Conservation (phyloP, 2,329 filamentous ascomycete genomes). For the Keithomyces neogunnii region DNA sequence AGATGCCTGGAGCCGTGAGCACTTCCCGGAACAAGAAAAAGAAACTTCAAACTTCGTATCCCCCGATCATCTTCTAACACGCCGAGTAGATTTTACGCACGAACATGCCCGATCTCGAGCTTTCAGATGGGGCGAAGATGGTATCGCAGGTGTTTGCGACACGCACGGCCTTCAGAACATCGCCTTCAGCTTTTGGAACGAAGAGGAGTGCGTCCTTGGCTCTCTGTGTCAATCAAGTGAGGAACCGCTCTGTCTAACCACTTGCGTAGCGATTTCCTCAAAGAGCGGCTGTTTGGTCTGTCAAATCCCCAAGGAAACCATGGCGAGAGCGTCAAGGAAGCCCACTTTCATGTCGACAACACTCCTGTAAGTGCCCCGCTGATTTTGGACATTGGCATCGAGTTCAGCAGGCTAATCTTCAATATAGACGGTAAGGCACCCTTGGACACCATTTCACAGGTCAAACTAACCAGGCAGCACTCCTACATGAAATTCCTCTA, state of each 20-base stretch:
- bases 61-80: slow-evolving; percentile 3
- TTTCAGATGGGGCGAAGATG: slow-evolving; percentile 94
- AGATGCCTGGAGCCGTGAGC: slow-evolving; percentile 91
- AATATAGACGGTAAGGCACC: slow-evolving; percentile 34
- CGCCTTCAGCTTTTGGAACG: slow-evolving; percentile 96
- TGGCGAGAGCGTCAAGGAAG: slow-evolving; percentile 94
- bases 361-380: slow-evolving; percentile 50
- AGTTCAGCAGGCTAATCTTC: slow-evolving; percentile 13
- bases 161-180: slow-evolving; percentile 88
- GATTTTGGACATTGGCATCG: not conserved
- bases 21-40: not conserved
- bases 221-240: not conserved
- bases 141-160: slow-evolving; percentile 89
- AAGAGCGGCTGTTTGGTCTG: slow-evolving; percentile 88
- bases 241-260: slow-evolving; percentile 3
- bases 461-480: slow-evolving; percentile 46
- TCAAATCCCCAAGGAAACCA: slow-evolving; percentile 97
- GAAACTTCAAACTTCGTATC: too few species aligned
- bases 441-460: not conserved
- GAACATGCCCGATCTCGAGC: slow-evolving; percentile 82
- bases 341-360: slow-evolving; percentile 93
- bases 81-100: slow-evolving; percentile 72
- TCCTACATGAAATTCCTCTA: slow-evolving; percentile 99
- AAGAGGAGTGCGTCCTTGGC: slow-evolving; percentile 62
- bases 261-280: slow-evolving; percentile 67